These are phyloP conservation scores for Penicillium olsonii DNA, from an alignment of 2,329 filamentous ascomycete genomes.

Conservation along the genomic window DNA sequence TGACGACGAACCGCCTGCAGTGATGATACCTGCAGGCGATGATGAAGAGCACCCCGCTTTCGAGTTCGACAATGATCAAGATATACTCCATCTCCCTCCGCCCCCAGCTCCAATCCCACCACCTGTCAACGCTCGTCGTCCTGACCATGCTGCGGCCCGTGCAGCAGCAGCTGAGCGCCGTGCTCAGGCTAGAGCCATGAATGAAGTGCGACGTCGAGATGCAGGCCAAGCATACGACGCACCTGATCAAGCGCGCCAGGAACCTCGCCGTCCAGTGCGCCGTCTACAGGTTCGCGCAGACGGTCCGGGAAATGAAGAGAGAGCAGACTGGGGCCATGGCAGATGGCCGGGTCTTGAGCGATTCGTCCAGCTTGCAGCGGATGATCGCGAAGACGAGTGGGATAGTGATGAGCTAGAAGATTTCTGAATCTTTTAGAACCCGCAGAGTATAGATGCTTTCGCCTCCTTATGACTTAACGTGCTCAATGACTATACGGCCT, in stretches of 20 bases:
- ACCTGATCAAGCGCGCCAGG: slow-evolving; percentile 10
- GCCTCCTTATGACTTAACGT: background rate
- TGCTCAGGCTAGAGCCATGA: slow-evolving; percentile 42
- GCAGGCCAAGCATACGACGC: slow-evolving; percentile 2
- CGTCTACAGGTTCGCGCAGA: background rate
- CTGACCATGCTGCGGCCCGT: slow-evolving; percentile 35
- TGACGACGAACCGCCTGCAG: slow-evolving; percentile 28
- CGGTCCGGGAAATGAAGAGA: background rate
- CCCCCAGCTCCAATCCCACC: slow-evolving; percentile 44
- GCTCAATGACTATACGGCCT: background rate
- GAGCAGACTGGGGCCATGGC: background rate
- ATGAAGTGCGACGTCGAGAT: slow-evolving; percentile 35
- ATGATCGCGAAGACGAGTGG: slow-evolving; percentile 61
- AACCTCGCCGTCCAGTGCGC: slow-evolving; percentile 5
- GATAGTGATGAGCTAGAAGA: slow-evolving; percentile 60
- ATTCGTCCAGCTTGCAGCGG: slow-evolving; percentile 54
- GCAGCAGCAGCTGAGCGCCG: slow-evolving; percentile 41
- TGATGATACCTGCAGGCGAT: slow-evolving; percentile 20
- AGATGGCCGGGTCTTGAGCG: slow-evolving; percentile 46
- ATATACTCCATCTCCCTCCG: slow-evolving; percentile 34
- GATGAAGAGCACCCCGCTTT: slow-evolving; percentile 30
- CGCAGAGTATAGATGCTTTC: background rate
- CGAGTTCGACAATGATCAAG: slow-evolving; percentile 28
- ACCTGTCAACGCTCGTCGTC: slow-evolving; percentile 31
- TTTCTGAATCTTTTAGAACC: slow-evolving; percentile 37